Base-by-base conservation (phyloP, 2,329 filamentous ascomycete species). In the Sporothrix humicola region DNA sequence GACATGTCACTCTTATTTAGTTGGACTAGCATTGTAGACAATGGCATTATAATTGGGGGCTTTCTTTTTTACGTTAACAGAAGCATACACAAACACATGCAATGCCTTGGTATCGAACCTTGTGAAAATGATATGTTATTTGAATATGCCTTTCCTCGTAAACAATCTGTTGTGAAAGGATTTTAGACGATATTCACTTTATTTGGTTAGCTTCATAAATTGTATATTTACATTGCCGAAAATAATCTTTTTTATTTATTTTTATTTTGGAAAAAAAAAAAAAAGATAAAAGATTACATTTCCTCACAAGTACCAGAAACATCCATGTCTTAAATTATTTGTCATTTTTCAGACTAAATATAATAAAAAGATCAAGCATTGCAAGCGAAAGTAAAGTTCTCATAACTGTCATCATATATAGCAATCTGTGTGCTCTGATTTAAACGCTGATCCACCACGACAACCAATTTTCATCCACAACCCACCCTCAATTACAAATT, bases 401-500 rank as follows among this genome's bases (percentile, higher is more conserved):
- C 61, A 46, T 66, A 46, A 46, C 31, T 37, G 31, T 44, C 52
- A 42, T 58, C 68, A 13, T 31, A 46, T 5, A 13, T 31, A 70
- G 52, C 68, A 58, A 46, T 23, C 17, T 37, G 15, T 42, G 26
- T 56, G 46, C 48, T 23, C 23, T 23, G 3, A 26, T 23, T 56
- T 44, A 7, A 20, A 15, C 26, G 48, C 15, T 20, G 9, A 44
- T 7, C 66, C n/a, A 23, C 17, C 31, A 6, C 48, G 10, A 12
- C 46, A 48, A 37, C 31, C 31, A 13, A n/a, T n/a, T 52, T 37
- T 12, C 52, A 12, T 23, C 10, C 8, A 1, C 9, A 7, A 2
- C 1, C 13, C n/a, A 2, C 9, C 12, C 63, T 20, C 26, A n/a
- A 4, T 46, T 71, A 93, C 82, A 97, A 81, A 80, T 97, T 98